Evolutionary conservation across 1,284 basidiomycete genomes (phyloP).

Genomic region (Leccinum angustisporum): DNA sequence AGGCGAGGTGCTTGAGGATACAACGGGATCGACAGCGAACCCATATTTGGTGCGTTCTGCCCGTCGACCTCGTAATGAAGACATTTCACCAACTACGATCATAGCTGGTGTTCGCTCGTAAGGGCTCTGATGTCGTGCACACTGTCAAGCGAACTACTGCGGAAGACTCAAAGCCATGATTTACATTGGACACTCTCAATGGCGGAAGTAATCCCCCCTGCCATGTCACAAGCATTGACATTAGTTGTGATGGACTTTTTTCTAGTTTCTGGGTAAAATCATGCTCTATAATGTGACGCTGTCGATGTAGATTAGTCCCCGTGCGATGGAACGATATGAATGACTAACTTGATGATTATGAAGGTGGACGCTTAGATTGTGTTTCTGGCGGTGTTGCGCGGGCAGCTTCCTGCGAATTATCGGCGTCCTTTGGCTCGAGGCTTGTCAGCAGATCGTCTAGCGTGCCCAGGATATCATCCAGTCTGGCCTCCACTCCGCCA

Average conservation of each 20-base stretch:
- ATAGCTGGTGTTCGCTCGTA: conserved; percentile 79
- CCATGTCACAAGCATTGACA: conserved; percentile 12
- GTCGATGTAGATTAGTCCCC: neutral
- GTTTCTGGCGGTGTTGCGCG: conserved; percentile 1
- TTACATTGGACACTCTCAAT: conserved; percentile 27
- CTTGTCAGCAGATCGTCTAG: conserved; percentile 53
- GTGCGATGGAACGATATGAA: neutral
- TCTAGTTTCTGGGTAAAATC: conserved; percentile 13
- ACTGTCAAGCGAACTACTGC: conserved; percentile 66
- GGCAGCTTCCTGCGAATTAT: neutral
- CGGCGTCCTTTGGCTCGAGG: conserved; percentile 35
- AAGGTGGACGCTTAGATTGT: neutral
- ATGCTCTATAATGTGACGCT: conserved; percentile 17
- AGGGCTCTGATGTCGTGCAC: conserved; percentile 70
- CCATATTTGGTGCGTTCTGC: conserved; percentile 69
- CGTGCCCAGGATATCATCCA: conserved; percentile 56
- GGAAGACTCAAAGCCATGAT: conserved; percentile 26
- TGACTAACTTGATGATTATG: conserved; percentile 18
- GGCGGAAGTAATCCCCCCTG: conserved; percentile 18
- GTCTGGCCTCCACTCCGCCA: conserved; percentile 52
- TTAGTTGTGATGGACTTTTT: conserved; percentile 3
- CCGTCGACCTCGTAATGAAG: neutral
- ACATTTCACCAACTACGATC: conserved; percentile 3
- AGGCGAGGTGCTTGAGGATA: conserved; percentile 76
- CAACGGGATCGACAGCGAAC: conserved; percentile 78